Percentiles rank a stretch among this genome's conserved stretches.
Conservation (phyloP, 345 rosid genomes). For the Turnera subulata region DNA sequence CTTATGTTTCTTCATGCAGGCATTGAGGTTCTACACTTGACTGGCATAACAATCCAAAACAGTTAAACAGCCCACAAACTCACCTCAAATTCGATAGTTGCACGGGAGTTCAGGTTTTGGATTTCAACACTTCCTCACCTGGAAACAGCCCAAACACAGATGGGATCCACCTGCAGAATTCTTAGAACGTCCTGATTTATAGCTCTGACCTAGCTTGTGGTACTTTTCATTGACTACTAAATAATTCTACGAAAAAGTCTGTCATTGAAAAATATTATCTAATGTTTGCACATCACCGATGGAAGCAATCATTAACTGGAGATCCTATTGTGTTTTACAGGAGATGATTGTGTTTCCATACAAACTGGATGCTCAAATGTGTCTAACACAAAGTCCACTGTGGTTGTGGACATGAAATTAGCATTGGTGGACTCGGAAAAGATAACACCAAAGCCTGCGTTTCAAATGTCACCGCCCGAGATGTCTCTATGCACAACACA, state of each 20-base stretch:
- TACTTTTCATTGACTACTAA: no score
- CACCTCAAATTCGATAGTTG: constrained; percentile 97
- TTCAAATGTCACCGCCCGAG: constrained; percentile 78
- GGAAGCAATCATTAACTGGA: constrained; percentile 14
- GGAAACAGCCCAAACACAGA: constrained; percentile 96
- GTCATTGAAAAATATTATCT: no score
- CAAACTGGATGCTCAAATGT: constrained; percentile 92
- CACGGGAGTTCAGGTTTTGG: constrained; percentile 74
- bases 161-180: constrained; percentile 94
- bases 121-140: constrained; percentile 60
- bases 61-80: constrained; percentile 97
- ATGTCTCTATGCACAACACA: constrained; percentile 73
- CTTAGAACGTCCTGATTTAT: constrained; percentile 71
- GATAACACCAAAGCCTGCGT: constrained; percentile 87
- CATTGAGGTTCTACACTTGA: constrained; percentile 88
- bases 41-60: constrained; percentile 83
- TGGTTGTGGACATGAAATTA: constrained; percentile 97
- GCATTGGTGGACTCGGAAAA: constrained; percentile 90
- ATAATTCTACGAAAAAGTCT: no score
- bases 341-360: constrained; percentile 90
- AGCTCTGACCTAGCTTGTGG: constrained; percentile 73
- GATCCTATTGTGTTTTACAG: constrained; percentile 41
- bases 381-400: constrained; percentile 76
- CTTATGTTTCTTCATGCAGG: constrained; percentile 51
- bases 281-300: no score